Conservation (phyloP, 305 asterid genomes). For the Solanum chacoense region DNA sequence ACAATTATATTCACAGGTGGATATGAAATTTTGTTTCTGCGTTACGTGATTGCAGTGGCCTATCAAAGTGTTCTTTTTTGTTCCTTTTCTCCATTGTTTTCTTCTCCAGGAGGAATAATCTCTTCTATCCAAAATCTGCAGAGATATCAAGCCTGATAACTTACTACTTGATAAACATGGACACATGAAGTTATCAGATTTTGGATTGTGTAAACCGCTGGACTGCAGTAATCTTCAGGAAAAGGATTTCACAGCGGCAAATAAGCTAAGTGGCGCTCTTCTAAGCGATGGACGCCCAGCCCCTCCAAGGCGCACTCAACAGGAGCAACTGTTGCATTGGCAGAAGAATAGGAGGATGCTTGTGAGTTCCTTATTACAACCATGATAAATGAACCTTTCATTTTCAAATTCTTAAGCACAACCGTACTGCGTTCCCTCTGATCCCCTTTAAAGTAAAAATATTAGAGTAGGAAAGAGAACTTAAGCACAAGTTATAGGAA, state of each 20-base stretch:
- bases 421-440: background rate
- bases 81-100: background rate
- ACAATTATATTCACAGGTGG: constrained; percentile 85
- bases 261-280: constrained; percentile 60
- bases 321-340: constrained; percentile 92
- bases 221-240: constrained; percentile 86
- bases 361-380: constrained; percentile 33
- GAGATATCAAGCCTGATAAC: constrained; percentile 96
- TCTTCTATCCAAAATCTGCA: constrained; percentile 24
- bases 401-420: background rate
- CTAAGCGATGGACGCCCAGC: constrained; percentile 82
- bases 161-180: constrained; percentile 84
- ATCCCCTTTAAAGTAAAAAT: background rate
- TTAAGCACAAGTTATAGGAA: background rate
- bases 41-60: background rate
- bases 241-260: constrained; percentile 65
- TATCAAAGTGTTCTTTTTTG: constrained; percentile 1
- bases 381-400: background rate
- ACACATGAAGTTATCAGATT: constrained; percentile 87
- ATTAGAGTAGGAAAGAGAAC: background rate
- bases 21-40: constrained; percentile 13
- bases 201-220: constrained; percentile 84
- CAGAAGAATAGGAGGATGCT: constrained; percentile 93
- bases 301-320: constrained; percentile 79
- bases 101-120: background rate